These are phyloP conservation scores for Nissolia schottii DNA, from an alignment of 306 rosid genomes.

Conservation along the genomic window DNA sequence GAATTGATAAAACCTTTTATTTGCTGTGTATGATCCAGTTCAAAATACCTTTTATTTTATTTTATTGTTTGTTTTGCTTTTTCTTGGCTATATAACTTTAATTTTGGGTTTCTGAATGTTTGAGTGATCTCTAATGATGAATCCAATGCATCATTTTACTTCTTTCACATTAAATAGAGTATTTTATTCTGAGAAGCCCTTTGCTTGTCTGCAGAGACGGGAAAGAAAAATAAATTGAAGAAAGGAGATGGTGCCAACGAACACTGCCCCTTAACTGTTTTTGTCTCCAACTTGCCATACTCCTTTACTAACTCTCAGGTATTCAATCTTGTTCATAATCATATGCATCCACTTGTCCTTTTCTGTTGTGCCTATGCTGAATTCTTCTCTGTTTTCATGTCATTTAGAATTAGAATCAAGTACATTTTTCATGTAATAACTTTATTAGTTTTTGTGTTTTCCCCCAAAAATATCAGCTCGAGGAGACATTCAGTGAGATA, in stretches of 20 bases:
- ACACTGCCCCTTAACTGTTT: constrained; percentile 48
- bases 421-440: neutral
- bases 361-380: neutral
- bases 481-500: constrained; percentile 75
- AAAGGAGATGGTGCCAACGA: constrained; percentile 44
- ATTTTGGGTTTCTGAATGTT: neutral
- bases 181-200: neutral
- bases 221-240: constrained; percentile 55
- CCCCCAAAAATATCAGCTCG: constrained; percentile 47
- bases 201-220: constrained; percentile 37
- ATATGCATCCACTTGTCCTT: neutral
- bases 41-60: no score
- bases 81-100: neutral
- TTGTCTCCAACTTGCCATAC: constrained; percentile 75
- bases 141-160: neutral
- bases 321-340: neutral
- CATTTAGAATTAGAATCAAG: neutral
- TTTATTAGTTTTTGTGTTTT: neutral
- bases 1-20: no score
- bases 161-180: neutral
- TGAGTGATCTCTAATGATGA: neutral
- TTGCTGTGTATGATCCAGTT: neutral
- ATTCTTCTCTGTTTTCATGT: neutral
- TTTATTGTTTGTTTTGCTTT: no score
- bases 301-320: constrained; percentile 79